These are phyloP conservation scores for Beauveria asiatica DNA, from an alignment of 2,329 filamentous ascomycete genomes.

Conservation along the genomic window DNA sequence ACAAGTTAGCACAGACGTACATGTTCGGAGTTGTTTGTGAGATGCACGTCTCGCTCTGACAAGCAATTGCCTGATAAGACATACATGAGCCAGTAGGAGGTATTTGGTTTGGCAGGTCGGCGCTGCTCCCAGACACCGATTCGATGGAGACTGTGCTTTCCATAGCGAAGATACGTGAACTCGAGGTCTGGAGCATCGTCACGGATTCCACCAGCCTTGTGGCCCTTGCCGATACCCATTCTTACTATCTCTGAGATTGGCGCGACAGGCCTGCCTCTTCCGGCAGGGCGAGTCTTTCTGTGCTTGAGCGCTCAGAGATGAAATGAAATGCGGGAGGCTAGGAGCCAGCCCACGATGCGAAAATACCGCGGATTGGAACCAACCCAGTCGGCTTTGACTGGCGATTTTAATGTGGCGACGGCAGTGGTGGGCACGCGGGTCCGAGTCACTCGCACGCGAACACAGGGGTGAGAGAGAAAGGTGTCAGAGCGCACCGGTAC, in stretches of 20 bases:
- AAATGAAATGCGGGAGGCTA: not conserved
- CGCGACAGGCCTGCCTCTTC: not conserved
- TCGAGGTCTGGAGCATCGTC: constrained; percentile 14
- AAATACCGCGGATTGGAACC: not conserved
- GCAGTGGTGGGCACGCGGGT: not conserved
- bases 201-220: constrained; percentile 6
- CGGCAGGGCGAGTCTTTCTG: not conserved
- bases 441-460: not conserved
- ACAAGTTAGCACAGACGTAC: not conserved
- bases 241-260: not conserved
- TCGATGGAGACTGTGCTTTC: constrained; percentile 34
- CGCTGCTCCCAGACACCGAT: constrained; percentile 35
- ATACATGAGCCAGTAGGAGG: constrained; percentile 30
- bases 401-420: not conserved
- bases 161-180: constrained; percentile 29
- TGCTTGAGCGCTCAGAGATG: not conserved
- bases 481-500: not conserved
- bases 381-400: not conserved
- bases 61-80: constrained; percentile 8
- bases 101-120: constrained; percentile 14
- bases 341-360: not conserved
- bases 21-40: not conserved
- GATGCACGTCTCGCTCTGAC: not conserved
- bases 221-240: constrained; percentile 9
- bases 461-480: not conserved